These are phyloP conservation scores for Mycena rebaudengoi DNA, from an alignment of 768 basidiomycete genomes.

Conservation along the genomic window DNA sequence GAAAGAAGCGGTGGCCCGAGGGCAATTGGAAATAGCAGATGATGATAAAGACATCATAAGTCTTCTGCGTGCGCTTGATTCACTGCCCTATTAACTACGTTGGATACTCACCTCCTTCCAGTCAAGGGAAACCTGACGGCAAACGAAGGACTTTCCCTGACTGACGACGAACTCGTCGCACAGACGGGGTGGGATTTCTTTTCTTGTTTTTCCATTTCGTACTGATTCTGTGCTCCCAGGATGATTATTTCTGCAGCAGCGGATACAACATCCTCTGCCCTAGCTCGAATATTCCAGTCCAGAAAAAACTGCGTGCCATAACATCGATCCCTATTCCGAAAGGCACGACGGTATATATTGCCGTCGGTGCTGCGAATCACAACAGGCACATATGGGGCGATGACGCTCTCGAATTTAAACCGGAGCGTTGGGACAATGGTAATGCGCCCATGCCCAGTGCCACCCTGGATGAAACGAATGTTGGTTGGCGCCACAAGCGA, in stretches of 20 bases:
- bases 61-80: background rate
- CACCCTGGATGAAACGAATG: background rate
- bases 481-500: background rate
- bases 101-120: background rate
- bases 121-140: background rate
- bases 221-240: slow-evolving; percentile 16
- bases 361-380: too few species aligned
- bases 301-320: slow-evolving; percentile 30
- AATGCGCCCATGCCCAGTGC: background rate
- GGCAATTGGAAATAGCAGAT: background rate
- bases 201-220: too few species aligned
- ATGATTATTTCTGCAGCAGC: slow-evolving; percentile 37
- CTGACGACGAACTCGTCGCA: background rate
- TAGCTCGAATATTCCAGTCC: slow-evolving; percentile 35
- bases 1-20: background rate
- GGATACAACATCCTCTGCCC: slow-evolving; percentile 38
- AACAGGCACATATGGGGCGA: too few species aligned
- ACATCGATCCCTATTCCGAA: background rate
- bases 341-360: too few species aligned
- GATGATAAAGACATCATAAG: background rate
- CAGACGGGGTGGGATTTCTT: background rate
- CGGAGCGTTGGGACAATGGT: too few species aligned
- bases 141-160: background rate
- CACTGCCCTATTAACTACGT: background rate
- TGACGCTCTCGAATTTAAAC: too few species aligned